phyloP scores from a whole-genome alignment of 805 yeast species.

The Teunomyces lycoperdinae region DNA sequence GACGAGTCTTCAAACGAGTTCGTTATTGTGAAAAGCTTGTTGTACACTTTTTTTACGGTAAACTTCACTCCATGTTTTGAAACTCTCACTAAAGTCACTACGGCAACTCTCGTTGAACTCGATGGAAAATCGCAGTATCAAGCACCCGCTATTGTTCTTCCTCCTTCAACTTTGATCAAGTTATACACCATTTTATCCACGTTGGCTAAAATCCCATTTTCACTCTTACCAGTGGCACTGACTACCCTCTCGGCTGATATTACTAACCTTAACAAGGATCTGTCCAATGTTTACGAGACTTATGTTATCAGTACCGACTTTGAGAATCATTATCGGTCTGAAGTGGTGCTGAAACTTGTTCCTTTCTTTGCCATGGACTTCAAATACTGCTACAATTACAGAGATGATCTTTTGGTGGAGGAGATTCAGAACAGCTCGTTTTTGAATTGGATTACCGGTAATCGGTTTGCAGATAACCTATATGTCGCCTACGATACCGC shows the following conservation, averaged over 20 bases:
- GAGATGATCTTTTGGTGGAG: conserved; percentile 15
- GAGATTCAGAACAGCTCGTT: conserved; percentile 26
- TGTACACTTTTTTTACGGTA: conserved; percentile 21
- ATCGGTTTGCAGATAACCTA: conserved; percentile 18
- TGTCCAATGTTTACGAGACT: conserved; percentile 21
- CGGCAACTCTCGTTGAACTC: neutral
- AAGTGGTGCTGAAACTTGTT: conserved; percentile 15
- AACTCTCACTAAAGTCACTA: conserved; percentile 15
- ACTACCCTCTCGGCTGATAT: conserved; percentile 25
- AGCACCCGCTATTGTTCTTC: conserved; percentile 21
- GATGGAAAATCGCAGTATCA: conserved; percentile 3
- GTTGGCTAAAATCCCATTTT: conserved; percentile 23
- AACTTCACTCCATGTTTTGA: conserved; percentile 20
- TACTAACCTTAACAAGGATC: conserved; percentile 18
- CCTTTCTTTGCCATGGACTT: conserved; percentile 24
- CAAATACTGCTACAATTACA: conserved; percentile 18
- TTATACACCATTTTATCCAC: conserved; percentile 23
- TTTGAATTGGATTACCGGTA: conserved; percentile 30
- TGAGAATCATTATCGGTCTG: conserved; percentile 1
- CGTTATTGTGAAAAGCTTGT: conserved; percentile 19
- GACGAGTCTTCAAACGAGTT: conserved; percentile 14
- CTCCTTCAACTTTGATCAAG: conserved; percentile 26
- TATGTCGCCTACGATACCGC: conserved; percentile 17
- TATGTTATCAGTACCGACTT: conserved; percentile 7
- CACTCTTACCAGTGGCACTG: conserved; percentile 17